phyloP scores from a whole-genome alignment of 306 rosid genomes.

The Vigna reflexopilosa region DNA sequence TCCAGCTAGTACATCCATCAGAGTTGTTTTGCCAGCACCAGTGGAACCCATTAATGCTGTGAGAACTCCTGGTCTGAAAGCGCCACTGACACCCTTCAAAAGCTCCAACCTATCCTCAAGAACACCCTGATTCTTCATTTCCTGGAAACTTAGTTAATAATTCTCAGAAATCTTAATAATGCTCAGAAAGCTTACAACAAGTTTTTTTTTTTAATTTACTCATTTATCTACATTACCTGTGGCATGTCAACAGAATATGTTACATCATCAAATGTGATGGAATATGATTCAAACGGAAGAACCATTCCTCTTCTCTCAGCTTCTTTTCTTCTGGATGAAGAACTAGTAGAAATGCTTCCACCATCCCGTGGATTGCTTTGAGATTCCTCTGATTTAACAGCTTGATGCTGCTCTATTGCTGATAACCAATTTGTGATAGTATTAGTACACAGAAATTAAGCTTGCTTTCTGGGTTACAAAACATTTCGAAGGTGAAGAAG shows the following conservation, averaged over 20 bases:
- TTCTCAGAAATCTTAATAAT: conserved; percentile 5
- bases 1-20: conserved; percentile 90
- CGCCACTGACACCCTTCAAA: conserved; percentile 72
- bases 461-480: not conserved
- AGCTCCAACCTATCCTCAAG: conserved; percentile 64
- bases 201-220: too few species aligned
- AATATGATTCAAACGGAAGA: conserved; percentile 57
- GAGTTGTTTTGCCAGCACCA: conserved; percentile 92
- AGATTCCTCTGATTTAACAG: conserved; percentile 45
- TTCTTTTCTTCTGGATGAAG: conserved; percentile 15
- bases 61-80: conserved; percentile 85
- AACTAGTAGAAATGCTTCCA: conserved; percentile 1
- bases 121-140: conserved; percentile 69
- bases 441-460: not conserved
- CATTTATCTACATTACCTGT: conserved; percentile 34
- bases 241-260: conserved; percentile 59
- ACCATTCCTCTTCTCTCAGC: conserved; percentile 49
- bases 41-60: conserved; percentile 90
- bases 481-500: conserved; percentile 25
- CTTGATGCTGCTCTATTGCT: conserved; percentile 47
- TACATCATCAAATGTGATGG: conserved; percentile 51
- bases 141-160: conserved; percentile 43
- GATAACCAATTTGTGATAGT: conserved; percentile 25
- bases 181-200: not conserved
- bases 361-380: conserved; percentile 26